phyloP scores from a whole-genome alignment of 768 basidiomycete species.

The Postia placenta region DNA sequence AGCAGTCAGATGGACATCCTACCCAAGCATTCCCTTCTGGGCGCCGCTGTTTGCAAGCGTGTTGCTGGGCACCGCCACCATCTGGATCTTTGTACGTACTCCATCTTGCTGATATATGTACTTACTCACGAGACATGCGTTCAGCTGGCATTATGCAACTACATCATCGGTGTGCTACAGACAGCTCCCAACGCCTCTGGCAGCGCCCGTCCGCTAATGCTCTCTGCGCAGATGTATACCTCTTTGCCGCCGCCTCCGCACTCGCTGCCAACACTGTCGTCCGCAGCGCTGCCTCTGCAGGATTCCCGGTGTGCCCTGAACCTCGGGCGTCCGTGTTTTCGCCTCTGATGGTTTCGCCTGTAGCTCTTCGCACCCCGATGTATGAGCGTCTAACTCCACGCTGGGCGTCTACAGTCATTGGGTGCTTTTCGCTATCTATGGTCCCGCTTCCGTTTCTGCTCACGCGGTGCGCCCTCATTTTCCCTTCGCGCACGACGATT shows the following conservation, averaged over 20 bases:
- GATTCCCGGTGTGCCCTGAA: constrained; percentile 21
- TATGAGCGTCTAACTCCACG: constrained; percentile 42
- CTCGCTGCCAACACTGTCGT: constrained; percentile 50
- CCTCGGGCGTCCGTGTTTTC: no score
- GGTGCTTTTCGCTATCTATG: constrained; percentile 46
- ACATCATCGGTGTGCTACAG: constrained; percentile 48
- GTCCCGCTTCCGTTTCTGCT: constrained; percentile 35
- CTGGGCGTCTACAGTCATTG: constrained; percentile 58
- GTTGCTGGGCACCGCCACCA: constrained; percentile 45
- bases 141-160: constrained; percentile 53
- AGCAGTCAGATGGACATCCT: constrained; percentile 68
- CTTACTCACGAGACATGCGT: no score
- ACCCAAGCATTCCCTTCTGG: constrained; percentile 46
- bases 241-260: constrained; percentile 52
- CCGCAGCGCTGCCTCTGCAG: constrained; percentile 28
- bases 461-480: no score
- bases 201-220: background rate
- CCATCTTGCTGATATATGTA: no score
- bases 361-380: constrained; percentile 39
- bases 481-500: no score
- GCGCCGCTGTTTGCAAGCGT: constrained; percentile 46
- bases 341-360: no score
- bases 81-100: constrained; percentile 48
- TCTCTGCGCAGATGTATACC: constrained; percentile 42
- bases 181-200: no score